Base-by-base conservation (phyloP, 345 rosid species). In the Salix udensis region DNA sequence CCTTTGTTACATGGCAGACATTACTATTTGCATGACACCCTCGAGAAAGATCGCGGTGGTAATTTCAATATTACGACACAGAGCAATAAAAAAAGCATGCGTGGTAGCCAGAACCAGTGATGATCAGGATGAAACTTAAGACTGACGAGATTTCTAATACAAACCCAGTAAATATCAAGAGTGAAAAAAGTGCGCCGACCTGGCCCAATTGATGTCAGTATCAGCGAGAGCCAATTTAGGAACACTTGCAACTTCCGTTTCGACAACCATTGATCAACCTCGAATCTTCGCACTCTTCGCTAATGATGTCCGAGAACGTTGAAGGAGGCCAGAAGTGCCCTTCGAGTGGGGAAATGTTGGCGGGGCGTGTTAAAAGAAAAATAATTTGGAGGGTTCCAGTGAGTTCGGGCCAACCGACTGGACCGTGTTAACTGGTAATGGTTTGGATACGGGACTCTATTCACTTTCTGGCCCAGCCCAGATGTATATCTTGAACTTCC, bases 171-270 rank as follows among this genome's bases (percentile, higher is more conserved):
- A 42, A 42, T 42, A 42, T 19, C 7, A 61, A 15, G 68, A 7
- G 15, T 23, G 36, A 14, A 15, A 0, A 36, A 11, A 30, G 21
- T 12, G 36, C 53, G 12, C 34, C 36, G 55, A 86, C 90, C 90
- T 89, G 77, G 53, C 83, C 91, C 91, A 89, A 71, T 91, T 84
- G 84, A 88, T 83, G 80, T 91, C 90, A 69, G 87, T 85, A 74
- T 91, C 91, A 2, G 91, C 81, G 48, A 88, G 89, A 19, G 91
- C 81, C 58, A 85, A 66, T 44, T 75, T 67, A 5, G 87, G 72
- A 76, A 83, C 21, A 16, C 86, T 5, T 36, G 83, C 64, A 5
- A 67, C 82, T 68, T 86, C 87, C 3, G 87, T 73, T 69, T 81
- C 88, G 68, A 81, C 72, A 8, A 82, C 88, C 85, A 83, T 85